A percentile compares a stretch with the other conserved stretches of the same genome.
These are phyloP conservation scores for Rhododendron williamsianum DNA, from an alignment of 148 eudicot species.

Conservation along the genomic window DNA sequence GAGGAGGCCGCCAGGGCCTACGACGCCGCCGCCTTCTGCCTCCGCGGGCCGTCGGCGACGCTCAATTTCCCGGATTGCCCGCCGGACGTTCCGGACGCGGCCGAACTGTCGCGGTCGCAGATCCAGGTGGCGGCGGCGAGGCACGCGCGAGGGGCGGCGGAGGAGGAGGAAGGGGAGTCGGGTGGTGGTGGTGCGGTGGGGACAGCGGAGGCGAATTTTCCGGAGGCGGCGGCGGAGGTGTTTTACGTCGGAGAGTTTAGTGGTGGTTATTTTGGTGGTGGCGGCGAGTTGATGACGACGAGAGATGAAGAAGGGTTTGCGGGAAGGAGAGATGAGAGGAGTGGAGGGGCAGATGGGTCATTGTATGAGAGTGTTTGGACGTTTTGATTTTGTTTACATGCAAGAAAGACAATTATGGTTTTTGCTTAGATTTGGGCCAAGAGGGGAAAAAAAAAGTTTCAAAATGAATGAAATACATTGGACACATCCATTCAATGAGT, in stretches of 20 bases:
- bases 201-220: not conserved
- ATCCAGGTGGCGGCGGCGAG: constrained; percentile 41
- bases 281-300: not conserved
- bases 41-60: constrained; percentile 27
- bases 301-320: not conserved
- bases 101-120: constrained; percentile 25
- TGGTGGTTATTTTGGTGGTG: not conserved
- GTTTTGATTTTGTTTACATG: not conserved
- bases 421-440: too few species aligned
- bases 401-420: not conserved
- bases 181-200: not conserved
- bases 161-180: not conserved
- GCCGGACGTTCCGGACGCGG: constrained; percentile 28
- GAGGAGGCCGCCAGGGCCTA: constrained; percentile 49
- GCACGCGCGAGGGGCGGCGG: constrained; percentile 21
- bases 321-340: not conserved
- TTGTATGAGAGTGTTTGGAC: not conserved
- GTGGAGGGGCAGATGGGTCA: not conserved
- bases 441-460: too few species aligned
- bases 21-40: constrained; percentile 43
- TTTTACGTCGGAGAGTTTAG: not conserved
- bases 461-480: too few species aligned
- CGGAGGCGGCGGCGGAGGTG: not conserved
- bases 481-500: too few species aligned
- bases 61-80: constrained; percentile 41